These are phyloP conservation scores for Euryodendron excelsum DNA, from an alignment of 148 eudicot species.

Conservation along the genomic window DNA sequence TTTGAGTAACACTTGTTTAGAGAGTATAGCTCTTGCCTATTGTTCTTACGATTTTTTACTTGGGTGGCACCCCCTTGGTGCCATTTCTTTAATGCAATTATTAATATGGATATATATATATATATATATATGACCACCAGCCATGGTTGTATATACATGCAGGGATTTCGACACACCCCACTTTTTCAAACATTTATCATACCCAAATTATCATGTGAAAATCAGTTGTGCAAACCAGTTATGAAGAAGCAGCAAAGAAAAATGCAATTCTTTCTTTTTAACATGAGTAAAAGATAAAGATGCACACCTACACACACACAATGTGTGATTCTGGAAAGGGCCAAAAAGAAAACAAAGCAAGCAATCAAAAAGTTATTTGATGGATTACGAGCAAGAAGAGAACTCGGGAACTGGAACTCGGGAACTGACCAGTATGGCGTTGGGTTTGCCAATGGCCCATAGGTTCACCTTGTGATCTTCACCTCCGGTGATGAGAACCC, in stretches of 20 bases:
- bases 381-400: not conserved
- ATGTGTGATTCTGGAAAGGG: not conserved
- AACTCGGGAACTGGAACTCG: no score
- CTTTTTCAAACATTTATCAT: not conserved
- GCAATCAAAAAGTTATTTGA: not conserved
- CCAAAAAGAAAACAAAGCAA: not conserved
- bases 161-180: not conserved
- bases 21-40: no score
- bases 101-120: no score
- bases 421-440: conserved; percentile 79
- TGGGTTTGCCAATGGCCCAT: conserved; percentile 99
- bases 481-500: conserved; percentile 96
- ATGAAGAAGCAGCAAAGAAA: not conserved
- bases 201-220: not conserved
- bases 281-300: not conserved
- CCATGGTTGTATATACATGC: not conserved
- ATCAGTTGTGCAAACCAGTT: conserved; percentile 3
- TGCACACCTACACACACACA: not conserved
- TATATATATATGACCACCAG: no score
- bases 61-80: no score
- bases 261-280: not conserved
- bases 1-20: no score
- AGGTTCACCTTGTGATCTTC: conserved; percentile 99
- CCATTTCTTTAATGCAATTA: no score
- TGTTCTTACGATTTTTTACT: no score